Conservation (phyloP, 1,139 yeast genomes). For the Maudiozyma humilis region DNA sequence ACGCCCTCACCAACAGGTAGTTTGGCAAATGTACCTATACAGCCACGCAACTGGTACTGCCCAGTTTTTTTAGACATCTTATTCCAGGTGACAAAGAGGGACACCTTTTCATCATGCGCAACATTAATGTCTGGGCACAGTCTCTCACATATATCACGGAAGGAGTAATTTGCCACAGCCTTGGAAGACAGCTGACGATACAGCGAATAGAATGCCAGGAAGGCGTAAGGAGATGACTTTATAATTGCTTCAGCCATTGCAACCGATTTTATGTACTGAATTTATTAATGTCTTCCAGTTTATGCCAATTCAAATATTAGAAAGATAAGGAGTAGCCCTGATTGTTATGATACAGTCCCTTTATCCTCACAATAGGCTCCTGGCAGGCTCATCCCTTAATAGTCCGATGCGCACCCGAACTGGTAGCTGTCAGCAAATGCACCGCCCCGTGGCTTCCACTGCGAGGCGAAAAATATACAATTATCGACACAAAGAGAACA, state of each 20-base stretch:
- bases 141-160: conserved; percentile 12
- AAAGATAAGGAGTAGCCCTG: no score
- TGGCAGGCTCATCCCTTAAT: no score
- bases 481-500: no score
- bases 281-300: no score
- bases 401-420: no score
- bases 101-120: conserved; percentile 32
- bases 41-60: conserved; percentile 58
- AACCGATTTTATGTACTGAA: no score
- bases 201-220: conserved; percentile 29
- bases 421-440: no score
- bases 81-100: conserved; percentile 87
- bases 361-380: no score
- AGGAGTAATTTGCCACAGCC: conserved; percentile 5
- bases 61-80: conserved; percentile 29
- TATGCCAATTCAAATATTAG: no score
- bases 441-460: no score
- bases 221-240: conserved; percentile 26
- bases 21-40: conserved; percentile 77
- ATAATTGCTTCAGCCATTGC: conserved; percentile 9
- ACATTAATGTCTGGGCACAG: conserved; percentile 16
- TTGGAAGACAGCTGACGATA: conserved; percentile 14
- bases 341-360: no score
- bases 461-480: no score
- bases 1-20: conserved; percentile 50